Evolutionary conservation across 202 grass and related monocot species (phyloP), one percentile per base, ranked within the genome.

Genomic region (Setaria italica): DNA sequence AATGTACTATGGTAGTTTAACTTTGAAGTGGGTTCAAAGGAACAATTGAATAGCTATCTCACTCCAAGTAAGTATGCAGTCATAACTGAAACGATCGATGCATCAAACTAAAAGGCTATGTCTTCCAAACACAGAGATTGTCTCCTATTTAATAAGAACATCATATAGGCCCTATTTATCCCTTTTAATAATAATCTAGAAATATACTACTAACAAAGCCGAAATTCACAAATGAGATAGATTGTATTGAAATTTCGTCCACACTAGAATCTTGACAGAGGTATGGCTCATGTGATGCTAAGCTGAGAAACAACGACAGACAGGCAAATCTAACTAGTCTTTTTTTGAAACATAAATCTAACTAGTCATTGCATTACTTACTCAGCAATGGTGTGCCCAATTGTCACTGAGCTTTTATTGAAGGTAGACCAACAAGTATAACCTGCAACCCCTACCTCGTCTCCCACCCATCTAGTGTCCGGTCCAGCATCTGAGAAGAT

Each of bases 401-500:
- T 95, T 49, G 93, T 89, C 34, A 92, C 86, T 6, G 57, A 74
- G 48, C 93, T 99, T 68, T 71, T 89, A 62, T 99, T 99, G 82
- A 95, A 94, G 48, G 90, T 47, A 82, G 96, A 99, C 93, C 93
- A 99, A 67, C 88, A 94, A 81, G 96, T 95, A 81, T 67, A 77
- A 37, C 84, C 90, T 0, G 93, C 96, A 25, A 91, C 25, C 34
- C 93, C 93, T 45, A 81, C 85, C 59, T 99, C 96, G 29, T 99
- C 76, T 68, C 96, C 96, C 9, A 99, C 84, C 96, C 96, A 99
- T 88, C 96, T 92, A 79, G 70, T 81, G 74, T 99, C 93, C 2
- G 96, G 96, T 48, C 96, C 96, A 76, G 80, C 93, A 70, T 99
- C 96, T 80, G 96, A 99, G 82, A 99, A 99, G 53, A 99, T 95